Evolutionary conservation across 768 basidiomycete species (phyloP), one percentile per base, ranked within the genome.

Genomic region (Suillus subalutaceus): DNA sequence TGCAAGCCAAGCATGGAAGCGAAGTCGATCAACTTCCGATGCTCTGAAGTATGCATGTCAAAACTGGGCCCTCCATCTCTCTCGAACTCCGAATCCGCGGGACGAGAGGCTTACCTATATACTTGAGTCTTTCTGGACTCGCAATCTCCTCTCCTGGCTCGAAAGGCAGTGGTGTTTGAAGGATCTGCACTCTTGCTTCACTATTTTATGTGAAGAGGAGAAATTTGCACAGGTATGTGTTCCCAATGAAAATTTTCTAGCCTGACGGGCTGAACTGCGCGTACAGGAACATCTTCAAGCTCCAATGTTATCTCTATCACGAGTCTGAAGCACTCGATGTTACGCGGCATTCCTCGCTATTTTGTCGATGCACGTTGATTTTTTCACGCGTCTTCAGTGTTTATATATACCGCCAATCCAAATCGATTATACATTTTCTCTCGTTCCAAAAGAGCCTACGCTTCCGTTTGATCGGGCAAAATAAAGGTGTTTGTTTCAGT

Each of bases 91-190:
- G 3, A n/a, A 48, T 12, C 4, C n/a, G 0, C 1, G 4, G n/a
- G n/a, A 48, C 4, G 12, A 48, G 46, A 48, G 4, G 46, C 46
- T 48, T 12, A 1, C 10, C 2, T 6, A 1, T n/a, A 48, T 48
- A 12, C 8, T 48, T 2, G 2, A n/a, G 46, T 48, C 46, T 12
- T 48, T 48, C n/a, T 23, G 46, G 46, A 23, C 4, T 23, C n/a
- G 9, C n/a, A 12, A 48, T 23, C 46, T 48, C 5, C n/a, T 48
- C 46, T 48, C 46, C 46, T 48, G 46, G 46, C 10, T 48, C 2
- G 46, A 48, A n/a, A 48, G 46, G 46, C 46, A 48, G 46, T 48
- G 46, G 46, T 48, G 46, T 48, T 48, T 48, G 46, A 48, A 48
- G n/a, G 46, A 48, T n/a, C 46, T 48, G 46, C 46, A 10, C 18